These are phyloP conservation scores for Cercospora zeina DNA, from an alignment of 2,329 filamentous ascomycete species.

Conservation along the genomic window DNA sequence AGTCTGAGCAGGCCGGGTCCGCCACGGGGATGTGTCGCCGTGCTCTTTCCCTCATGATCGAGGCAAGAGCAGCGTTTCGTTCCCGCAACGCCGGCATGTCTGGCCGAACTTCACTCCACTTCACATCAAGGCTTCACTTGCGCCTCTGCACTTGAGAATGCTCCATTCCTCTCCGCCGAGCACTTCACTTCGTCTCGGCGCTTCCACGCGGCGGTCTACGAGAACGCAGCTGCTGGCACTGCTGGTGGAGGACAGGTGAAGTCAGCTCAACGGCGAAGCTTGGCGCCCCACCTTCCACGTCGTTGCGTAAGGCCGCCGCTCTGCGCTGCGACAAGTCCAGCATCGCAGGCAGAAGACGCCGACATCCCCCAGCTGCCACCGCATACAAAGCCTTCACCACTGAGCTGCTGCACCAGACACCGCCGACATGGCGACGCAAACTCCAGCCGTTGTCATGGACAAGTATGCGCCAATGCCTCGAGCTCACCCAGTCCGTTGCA, in stretches of 20 bases:
- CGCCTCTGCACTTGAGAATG: not conserved
- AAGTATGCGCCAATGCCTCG: constrained; percentile 63
- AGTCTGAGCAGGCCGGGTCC: not conserved
- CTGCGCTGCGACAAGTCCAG: not conserved
- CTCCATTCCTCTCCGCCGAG: not conserved
- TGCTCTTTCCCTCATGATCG: constrained; percentile 15
- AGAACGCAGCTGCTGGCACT: not conserved
- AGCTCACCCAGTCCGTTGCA: constrained; percentile 15
- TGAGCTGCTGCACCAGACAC: constrained; percentile 7
- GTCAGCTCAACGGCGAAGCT: not conserved
- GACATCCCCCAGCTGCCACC: not conserved
- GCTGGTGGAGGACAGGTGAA: not conserved
- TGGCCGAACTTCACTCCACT: constrained; percentile 1
- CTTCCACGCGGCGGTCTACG: not conserved
- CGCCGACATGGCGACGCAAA: constrained; percentile 86
- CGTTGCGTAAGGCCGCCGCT: constrained; percentile 9
- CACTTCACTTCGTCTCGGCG: not conserved
- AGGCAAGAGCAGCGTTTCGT: constrained; percentile 19
- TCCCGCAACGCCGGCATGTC: not conserved
- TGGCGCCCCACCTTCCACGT: constrained; percentile 9
- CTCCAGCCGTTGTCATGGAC: constrained; percentile 99
- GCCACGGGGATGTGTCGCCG: not conserved
- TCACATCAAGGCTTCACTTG: not conserved
- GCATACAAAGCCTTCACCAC: not conserved
- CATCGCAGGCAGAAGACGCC: not conserved